Conservation (phyloP, 352 stramenopile genomes). For the Globisporangium orthogonon region DNA sequence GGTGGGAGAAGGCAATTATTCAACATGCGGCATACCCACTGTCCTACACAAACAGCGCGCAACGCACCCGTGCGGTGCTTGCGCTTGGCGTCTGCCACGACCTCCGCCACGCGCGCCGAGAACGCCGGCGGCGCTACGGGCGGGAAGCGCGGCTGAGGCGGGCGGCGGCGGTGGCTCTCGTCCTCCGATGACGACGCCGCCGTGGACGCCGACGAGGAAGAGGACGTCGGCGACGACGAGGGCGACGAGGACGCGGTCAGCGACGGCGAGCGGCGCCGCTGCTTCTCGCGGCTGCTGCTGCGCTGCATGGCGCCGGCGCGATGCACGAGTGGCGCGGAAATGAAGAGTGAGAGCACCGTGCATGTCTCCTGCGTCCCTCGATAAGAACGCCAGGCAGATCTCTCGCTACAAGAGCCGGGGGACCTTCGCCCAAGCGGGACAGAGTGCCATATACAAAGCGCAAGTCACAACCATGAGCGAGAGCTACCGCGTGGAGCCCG, state of each 20-base stretch:
- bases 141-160: conserved; percentile 33
- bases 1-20: not conserved
- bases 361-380: not conserved
- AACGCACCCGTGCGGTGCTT: conserved; percentile 70
- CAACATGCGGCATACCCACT: not conserved
- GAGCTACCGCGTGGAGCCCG: conserved; percentile 46
- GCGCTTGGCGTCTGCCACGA: conserved; percentile 54
- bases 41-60: conserved; percentile 1
- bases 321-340: not conserved
- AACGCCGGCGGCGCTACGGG: conserved; percentile 37
- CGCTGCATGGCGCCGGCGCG: conserved; percentile 13
- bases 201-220: conserved; percentile 30
- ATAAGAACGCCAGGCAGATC: conserved; percentile 15
- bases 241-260: conserved; percentile 33
- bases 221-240: conserved; percentile 26
- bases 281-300: conserved; percentile 16
- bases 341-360: not conserved
- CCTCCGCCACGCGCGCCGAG: conserved; percentile 36
- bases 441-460: not conserved
- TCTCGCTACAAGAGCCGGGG: conserved; percentile 17
- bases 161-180: conserved; percentile 12
- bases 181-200: conserved; percentile 24
- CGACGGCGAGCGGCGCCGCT: conserved; percentile 32
- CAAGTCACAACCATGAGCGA: conserved; percentile 32
- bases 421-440: too few relatives aligned